phyloP scores from a whole-genome alignment of 2,329 filamentous ascomycete species.

The Neoscytalidium dimidiatum region DNA sequence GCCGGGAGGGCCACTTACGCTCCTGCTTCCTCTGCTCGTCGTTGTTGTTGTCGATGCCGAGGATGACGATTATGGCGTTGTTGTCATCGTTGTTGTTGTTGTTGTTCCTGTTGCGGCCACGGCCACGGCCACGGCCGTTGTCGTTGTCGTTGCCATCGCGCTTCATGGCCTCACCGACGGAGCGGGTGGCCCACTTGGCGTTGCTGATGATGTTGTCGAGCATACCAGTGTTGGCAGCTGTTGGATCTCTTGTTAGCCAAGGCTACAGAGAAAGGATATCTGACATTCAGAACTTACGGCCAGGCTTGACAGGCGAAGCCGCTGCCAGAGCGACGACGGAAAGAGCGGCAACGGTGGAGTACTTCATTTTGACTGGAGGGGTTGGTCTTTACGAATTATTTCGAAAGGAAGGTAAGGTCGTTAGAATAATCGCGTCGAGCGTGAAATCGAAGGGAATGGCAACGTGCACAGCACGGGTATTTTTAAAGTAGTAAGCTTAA shows the following conservation, averaged over 20 bases:
- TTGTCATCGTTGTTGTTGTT: not conserved
- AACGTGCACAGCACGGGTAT: constrained; percentile 4
- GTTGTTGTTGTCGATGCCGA: not conserved
- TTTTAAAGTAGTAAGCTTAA: constrained; percentile 3
- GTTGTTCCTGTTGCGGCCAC: not conserved
- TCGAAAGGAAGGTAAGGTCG: constrained; percentile 12
- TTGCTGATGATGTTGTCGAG: not conserved
- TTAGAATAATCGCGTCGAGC: constrained; percentile 5
- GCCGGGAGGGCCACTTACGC: not conserved
- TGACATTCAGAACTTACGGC: constrained; percentile 25
- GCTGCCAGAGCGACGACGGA: constrained; percentile 27
- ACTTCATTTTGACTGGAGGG: constrained; percentile 26
- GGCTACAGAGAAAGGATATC: too few relatives aligned
- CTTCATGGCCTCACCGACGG: not conserved
- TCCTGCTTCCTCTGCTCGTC: constrained; percentile 4
- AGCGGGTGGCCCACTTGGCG: not conserved
- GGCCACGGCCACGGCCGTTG: not conserved
- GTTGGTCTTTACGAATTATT: not conserved
- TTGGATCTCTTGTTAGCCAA: too few relatives aligned
- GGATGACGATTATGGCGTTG: constrained; percentile 5
- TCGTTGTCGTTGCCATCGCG: not conserved
- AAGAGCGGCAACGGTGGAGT: constrained; percentile 26
- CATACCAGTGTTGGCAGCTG: constrained; percentile 2
- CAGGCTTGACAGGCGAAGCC: constrained; percentile 26
- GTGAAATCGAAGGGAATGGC: not conserved